Base-by-base conservation (phyloP, 805 yeast species). In the Komagataella pseudopastoris region DNA sequence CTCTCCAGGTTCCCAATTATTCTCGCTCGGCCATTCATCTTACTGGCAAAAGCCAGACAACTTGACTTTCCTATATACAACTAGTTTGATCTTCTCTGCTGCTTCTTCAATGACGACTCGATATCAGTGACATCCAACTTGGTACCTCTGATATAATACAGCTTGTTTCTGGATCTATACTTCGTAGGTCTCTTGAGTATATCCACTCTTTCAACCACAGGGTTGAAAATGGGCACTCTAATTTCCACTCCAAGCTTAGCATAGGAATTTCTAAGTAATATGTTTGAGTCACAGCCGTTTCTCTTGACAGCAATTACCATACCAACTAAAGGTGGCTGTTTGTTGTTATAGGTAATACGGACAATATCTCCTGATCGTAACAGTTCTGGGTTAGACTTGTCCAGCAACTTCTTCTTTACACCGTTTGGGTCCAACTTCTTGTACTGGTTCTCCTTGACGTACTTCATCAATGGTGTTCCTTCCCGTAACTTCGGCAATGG, bases 211-310 rank as follows among this genome's bases (percentile, higher is more conserved):
- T 81, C 77, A 52, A 93, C 75, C 51, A 80, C 72, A 6, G 97
- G 96, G 55, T 84, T 85, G 71, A 75, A 91, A 23, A 91, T 68
- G 24, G 91, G 90, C 49, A 89, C 78, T 55, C 91, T 74, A 55
- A 83, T 70, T 62, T 91, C 98, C 49, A 88, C 91, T 52, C 95
- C 95, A n/a, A 87, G 69, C 58, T 85, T 85, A 55, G 83, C 75
- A 58, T 88, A 72, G 63, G 85, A 88, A 63, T 89, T 88, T 72
- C 99, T 82, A 56, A 91, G 66, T 52, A 88, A 69, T n/a, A 91
- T 68, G 54, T 85, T 83, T 16, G 95, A 77, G 47, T 86, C 88
- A 47, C 85, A 68, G 45, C 80, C 82, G 55, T 80, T 75, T 62
- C 90, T 77, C 61, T 84, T 85, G 52, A 89, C 74, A 51, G 86